Percentiles rank a stretch among this genome's conserved stretches.
Conservation (phyloP, 352 stramenopile species). For the Phytophthora litchii region DNA sequence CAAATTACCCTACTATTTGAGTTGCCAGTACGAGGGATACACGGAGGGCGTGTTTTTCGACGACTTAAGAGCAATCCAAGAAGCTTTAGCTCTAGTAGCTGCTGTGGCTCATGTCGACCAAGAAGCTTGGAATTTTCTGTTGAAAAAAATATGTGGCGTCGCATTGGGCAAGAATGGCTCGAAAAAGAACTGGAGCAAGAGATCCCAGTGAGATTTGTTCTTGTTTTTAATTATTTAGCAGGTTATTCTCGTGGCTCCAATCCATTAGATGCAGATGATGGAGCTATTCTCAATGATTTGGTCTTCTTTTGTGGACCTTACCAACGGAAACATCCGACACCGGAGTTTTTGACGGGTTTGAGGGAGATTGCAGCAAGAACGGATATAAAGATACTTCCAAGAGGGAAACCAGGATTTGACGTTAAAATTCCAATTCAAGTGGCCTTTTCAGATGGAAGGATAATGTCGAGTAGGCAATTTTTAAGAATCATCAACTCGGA, state of each 20-base stretch:
- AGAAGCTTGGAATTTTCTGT: slow-evolving; percentile 22
- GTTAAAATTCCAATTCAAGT: background rate
- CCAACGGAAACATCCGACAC: background rate
- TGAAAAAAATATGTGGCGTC: slow-evolving; percentile 1
- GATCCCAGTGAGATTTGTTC: slow-evolving; percentile 1
- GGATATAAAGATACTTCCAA: background rate
- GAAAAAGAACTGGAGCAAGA: slow-evolving; percentile 14
- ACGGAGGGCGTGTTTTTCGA: background rate
- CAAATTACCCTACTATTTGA: background rate
- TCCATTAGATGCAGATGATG: background rate
- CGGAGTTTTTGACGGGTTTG: background rate
- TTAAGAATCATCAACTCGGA: slow-evolving; percentile 2
- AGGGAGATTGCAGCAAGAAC: background rate
- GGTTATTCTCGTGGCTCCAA: background rate
- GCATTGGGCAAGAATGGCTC: slow-evolving; percentile 4
- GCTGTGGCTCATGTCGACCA: slow-evolving; percentile 28
- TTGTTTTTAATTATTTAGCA: background rate
- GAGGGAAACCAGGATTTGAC: slow-evolving; percentile 1
- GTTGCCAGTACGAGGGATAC: background rate
- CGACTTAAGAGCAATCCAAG: slow-evolving; percentile 13
- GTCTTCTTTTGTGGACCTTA: slow-evolving; percentile 2
- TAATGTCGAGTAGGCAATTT: background rate
- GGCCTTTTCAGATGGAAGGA: background rate
- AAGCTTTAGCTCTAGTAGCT: slow-evolving; percentile 35
- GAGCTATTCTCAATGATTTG: background rate